Conservation (phyloP, 2,329 filamentous ascomycete genomes). For the Penicillium sp. region DNA sequence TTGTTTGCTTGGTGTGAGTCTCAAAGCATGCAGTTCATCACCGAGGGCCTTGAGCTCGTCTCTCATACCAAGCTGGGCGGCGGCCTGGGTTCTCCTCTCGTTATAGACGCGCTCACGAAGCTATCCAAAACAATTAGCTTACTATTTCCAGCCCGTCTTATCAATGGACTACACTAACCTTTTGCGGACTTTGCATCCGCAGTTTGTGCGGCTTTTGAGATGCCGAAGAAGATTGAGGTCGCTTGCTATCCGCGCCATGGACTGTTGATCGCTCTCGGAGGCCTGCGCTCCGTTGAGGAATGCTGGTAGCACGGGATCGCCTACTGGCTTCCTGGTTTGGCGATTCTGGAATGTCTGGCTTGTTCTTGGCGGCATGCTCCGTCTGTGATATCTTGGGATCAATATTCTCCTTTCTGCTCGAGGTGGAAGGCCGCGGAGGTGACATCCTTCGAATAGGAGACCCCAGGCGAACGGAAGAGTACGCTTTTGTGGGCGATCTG, state of each 20-base stretch:
- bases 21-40: conserved; percentile 63
- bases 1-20: conserved; percentile 30
- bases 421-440: conserved; percentile 32
- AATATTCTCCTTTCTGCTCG: conserved; percentile 40
- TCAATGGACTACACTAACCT: conserved; percentile 34
- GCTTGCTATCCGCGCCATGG: conserved; percentile 32
- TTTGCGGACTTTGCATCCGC: conserved; percentile 59
- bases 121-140: conserved; percentile 22
- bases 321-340: conserved; percentile 41
- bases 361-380: conserved; percentile 33
- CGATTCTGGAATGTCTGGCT: conserved; percentile 30
- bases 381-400: conserved; percentile 31
- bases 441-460: conserved; percentile 32
- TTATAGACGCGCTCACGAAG: conserved; percentile 76
- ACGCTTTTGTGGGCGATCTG: conserved; percentile 31
- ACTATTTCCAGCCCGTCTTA: not conserved
- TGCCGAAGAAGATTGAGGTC: conserved; percentile 53
- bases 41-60: conserved; percentile 75
- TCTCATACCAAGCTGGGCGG: conserved; percentile 64
- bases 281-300: conserved; percentile 42
- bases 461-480: conserved; percentile 27
- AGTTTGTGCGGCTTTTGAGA: conserved; percentile 69
- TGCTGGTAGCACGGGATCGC: conserved; percentile 47
- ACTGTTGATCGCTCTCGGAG: conserved; percentile 33
- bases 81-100: conserved; percentile 69